Evolutionary conservation across 257 asterid species (phyloP).

Genomic region (Henckelia pumila): DNA sequence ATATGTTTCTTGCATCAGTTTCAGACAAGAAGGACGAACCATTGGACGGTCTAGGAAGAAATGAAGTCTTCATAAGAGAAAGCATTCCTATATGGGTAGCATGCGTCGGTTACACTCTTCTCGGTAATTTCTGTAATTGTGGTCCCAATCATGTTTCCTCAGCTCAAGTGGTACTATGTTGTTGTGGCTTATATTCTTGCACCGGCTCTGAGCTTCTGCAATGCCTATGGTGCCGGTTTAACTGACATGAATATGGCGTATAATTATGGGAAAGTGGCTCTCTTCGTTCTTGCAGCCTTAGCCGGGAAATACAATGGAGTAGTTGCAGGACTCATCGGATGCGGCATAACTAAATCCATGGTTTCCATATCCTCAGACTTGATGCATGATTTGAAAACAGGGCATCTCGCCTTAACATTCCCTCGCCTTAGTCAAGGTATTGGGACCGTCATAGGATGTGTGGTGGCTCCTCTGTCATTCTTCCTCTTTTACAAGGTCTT

Average conservation of each 20-base stretch:
- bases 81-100: slow-evolving; percentile 68
- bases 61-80: slow-evolving; percentile 58
- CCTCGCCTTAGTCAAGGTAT: slow-evolving; percentile 63
- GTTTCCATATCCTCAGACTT: slow-evolving; percentile 59
- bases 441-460: slow-evolving; percentile 70
- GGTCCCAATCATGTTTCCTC: slow-evolving; percentile 73
- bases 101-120: slow-evolving; percentile 54
- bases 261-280: slow-evolving; percentile 74
- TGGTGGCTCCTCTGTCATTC: slow-evolving; percentile 69
- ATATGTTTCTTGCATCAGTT: slow-evolving; percentile 28
- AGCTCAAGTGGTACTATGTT: slow-evolving; percentile 64
- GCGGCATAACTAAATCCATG: slow-evolving; percentile 67
- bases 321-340: slow-evolving; percentile 70
- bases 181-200: slow-evolving; percentile 54
- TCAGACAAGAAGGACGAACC: slow-evolving; percentile 33
- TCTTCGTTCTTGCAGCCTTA: slow-evolving; percentile 55
- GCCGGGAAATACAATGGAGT: slow-evolving; percentile 57
- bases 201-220: slow-evolving; percentile 71
- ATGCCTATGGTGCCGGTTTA: slow-evolving; percentile 72
- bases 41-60: slow-evolving; percentile 33
- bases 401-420: slow-evolving; percentile 68
- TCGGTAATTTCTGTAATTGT: slow-evolving; percentile 44
- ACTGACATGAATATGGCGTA: slow-evolving; percentile 80
- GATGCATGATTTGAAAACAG: slow-evolving; percentile 76
- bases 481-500: slow-evolving; percentile 66